Conservation (phyloP, 2,329 filamentous ascomycete species). For the Peltaster fructicola region DNA sequence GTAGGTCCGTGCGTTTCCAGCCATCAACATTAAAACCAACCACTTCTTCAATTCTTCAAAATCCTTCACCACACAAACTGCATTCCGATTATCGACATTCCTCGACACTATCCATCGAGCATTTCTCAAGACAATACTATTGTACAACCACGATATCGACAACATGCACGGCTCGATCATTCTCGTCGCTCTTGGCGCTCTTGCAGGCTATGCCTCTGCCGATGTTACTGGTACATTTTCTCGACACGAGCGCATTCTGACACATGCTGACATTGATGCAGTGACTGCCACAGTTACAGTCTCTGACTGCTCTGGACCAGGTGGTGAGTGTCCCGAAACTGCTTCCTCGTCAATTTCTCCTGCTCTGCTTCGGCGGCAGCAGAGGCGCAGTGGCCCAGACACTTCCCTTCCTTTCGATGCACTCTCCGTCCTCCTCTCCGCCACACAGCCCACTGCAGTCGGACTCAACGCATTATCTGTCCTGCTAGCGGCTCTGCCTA, state of each 20-base stretch:
- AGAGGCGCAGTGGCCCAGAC: conserved; percentile 4
- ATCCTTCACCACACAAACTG: conserved; percentile 1
- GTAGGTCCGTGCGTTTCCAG: too few species aligned
- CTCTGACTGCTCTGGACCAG: conserved; percentile 4
- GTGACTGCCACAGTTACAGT: conserved; percentile 4
- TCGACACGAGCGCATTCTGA: not conserved
- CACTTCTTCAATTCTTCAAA: conserved; percentile 3
- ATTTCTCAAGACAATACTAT: conserved; percentile 2
- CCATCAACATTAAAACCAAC: conserved; percentile 5
- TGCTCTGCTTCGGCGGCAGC: too few species aligned
- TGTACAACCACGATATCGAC: conserved; percentile 2
- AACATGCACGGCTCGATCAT: conserved; percentile 3
- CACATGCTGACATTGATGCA: conserved; percentile 1
- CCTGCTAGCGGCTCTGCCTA: too few species aligned
- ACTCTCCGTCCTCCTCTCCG: conserved; percentile 2
- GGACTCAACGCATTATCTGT: too few species aligned
- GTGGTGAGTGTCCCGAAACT: conserved; percentile 4
- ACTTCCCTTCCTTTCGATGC: conserved; percentile 4
- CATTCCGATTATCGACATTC: conserved; percentile 1
- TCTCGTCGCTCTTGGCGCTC: conserved; percentile 4
- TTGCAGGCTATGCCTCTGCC: conserved; percentile 2
- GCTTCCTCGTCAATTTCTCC: conserved; percentile 3
- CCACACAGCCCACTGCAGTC: too few species aligned
- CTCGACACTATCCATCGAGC: not conserved
- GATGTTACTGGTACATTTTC: conserved; percentile 3